Evolutionary conservation across 169 alveolate species (phyloP).

Genomic region (Miamiensis avidus): DNA sequence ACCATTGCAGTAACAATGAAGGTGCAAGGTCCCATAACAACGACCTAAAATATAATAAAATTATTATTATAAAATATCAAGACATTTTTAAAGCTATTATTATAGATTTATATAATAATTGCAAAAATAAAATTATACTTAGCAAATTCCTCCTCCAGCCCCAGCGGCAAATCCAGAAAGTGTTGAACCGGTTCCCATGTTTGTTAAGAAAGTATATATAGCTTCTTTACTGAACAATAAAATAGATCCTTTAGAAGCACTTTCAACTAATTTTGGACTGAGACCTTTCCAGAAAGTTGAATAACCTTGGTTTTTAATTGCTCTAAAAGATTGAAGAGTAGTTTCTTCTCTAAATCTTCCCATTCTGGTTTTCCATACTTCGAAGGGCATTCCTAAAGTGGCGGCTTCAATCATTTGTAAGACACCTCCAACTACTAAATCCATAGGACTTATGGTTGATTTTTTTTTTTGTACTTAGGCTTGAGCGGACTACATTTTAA

Average conservation of each 20-base stretch:
- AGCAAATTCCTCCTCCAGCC: slow-evolving; percentile 66
- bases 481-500: too few relatives aligned
- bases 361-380: slow-evolving; percentile 82
- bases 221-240: slow-evolving; percentile 64
- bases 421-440: slow-evolving; percentile 50
- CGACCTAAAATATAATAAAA: slow-evolving; percentile 48
- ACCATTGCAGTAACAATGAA: slow-evolving; percentile 75
- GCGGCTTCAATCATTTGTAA: slow-evolving; percentile 76
- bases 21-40: slow-evolving; percentile 80
- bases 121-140: background rate
- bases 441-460: background rate
- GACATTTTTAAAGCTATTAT: too few relatives aligned
- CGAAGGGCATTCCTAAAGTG: slow-evolving; percentile 79
- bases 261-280: slow-evolving; percentile 63
- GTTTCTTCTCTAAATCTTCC: slow-evolving; percentile 66
- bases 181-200: slow-evolving; percentile 41
- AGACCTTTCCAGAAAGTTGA: slow-evolving; percentile 72
- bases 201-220: slow-evolving; percentile 24
- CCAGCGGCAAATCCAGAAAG: slow-evolving; percentile 72
- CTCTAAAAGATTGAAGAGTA: slow-evolving; percentile 54
- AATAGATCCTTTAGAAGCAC: slow-evolving; percentile 72
- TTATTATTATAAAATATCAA: too few relatives aligned
- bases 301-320: slow-evolving; percentile 56
- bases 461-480: too few relatives aligned
- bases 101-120: background rate